Conservation (phyloP, 1,284 basidiomycete genomes). For the Leucoagaricus sp. region DNA sequence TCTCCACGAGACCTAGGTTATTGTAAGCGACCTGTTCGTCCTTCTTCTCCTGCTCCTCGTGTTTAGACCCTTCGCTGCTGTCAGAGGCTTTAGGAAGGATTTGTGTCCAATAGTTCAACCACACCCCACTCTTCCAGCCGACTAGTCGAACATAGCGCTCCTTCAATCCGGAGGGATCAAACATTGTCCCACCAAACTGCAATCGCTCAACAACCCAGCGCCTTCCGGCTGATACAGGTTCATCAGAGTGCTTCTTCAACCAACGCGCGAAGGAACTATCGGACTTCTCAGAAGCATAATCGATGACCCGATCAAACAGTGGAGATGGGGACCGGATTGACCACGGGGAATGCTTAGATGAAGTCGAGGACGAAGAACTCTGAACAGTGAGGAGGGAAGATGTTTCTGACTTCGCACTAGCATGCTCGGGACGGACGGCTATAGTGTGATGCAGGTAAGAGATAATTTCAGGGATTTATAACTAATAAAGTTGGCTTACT, state of each 20-base stretch:
- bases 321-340: constrained; percentile 20
- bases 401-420: not conserved
- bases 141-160: constrained; percentile 47
- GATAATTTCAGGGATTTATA: not conserved
- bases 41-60: constrained; percentile 13
- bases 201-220: constrained; percentile 53
- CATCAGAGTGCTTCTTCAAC: constrained; percentile 50
- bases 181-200: constrained; percentile 58
- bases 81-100: constrained; percentile 30
- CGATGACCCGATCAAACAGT: constrained; percentile 36
- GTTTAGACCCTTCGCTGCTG: not conserved
- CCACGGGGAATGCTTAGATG: constrained; percentile 7
- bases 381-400: not conserved
- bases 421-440: not conserved
- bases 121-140: constrained; percentile 45
- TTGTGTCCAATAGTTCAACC: constrained; percentile 60
- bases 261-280: constrained; percentile 45
- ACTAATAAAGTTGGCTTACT: constrained; percentile 15
- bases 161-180: constrained; percentile 49
- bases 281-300: constrained; percentile 39
- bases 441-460: not conserved
- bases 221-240: constrained; percentile 45
- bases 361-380: constrained; percentile 17
- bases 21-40: constrained; percentile 26
- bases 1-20: constrained; percentile 32